A percentile compares a stretch with the other conserved stretches of the same genome.
Conservation (phyloP, 2,329 filamentous ascomycete genomes). For the Fusarium verticillioides region DNA sequence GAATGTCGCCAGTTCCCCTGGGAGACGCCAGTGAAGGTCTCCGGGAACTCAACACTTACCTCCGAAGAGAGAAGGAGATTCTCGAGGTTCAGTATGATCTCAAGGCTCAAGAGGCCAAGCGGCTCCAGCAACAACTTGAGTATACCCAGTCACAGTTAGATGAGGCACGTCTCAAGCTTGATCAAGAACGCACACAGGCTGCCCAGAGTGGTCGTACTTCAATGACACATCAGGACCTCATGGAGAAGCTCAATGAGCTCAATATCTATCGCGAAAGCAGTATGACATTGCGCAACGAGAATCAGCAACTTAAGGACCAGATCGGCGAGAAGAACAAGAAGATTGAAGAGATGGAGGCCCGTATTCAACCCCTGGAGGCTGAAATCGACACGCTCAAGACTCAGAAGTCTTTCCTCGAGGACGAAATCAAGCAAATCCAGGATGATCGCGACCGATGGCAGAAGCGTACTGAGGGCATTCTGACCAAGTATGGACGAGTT, state of each 20-base stretch:
- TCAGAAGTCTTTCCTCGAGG: slow-evolving; percentile 81
- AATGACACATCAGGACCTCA: slow-evolving; percentile 86
- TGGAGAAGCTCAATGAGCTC: slow-evolving; percentile 94
- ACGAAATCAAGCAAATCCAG: slow-evolving; percentile 88
- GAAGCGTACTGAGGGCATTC: slow-evolving; percentile 93
- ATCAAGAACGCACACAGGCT: slow-evolving; percentile 84
- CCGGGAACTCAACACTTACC: slow-evolving; percentile 89
- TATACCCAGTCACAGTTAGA: slow-evolving; percentile 90
- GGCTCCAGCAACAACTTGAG: slow-evolving; percentile 89
- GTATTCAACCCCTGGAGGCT: slow-evolving; percentile 84
- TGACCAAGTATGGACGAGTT: slow-evolving; percentile 94
- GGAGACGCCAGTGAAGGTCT: slow-evolving; percentile 77
- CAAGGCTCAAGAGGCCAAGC: slow-evolving; percentile 86
- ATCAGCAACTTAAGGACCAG: slow-evolving; percentile 79
- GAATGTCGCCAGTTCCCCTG: slow-evolving; percentile 61
- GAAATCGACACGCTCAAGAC: slow-evolving; percentile 86
- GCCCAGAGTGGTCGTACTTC: slow-evolving; percentile 78
- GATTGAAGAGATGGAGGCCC: slow-evolving; percentile 77
- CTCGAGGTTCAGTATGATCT: slow-evolving; percentile 96
- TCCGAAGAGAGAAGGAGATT: slow-evolving; percentile 97
- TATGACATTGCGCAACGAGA: slow-evolving; percentile 87
- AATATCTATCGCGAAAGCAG: slow-evolving; percentile 97
- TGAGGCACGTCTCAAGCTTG: slow-evolving; percentile 86
- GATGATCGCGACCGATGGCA: slow-evolving; percentile 96
- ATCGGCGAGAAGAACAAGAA: slow-evolving; percentile 79